Evolutionary conservation across 78 protist species (phyloP).

Genomic region (Monosiga brevicollis): DNA sequence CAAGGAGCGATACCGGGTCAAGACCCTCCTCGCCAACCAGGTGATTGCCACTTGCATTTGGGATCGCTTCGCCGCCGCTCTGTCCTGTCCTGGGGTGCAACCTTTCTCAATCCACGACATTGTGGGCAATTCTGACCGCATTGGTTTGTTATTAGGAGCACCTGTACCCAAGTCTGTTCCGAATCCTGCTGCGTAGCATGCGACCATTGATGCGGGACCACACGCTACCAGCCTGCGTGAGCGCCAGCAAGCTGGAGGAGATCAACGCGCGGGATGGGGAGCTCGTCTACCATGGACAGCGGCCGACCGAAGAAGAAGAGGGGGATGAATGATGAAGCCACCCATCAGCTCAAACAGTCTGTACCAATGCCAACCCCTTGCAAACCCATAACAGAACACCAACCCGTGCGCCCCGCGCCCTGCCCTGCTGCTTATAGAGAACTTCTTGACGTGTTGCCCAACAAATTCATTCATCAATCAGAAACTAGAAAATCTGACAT

Average conservation of each 20-base stretch:
- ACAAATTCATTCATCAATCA: too few relatives aligned
- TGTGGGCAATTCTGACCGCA: too few relatives aligned
- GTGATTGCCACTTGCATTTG: neutral
- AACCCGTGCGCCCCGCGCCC: too few relatives aligned
- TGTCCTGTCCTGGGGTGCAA: neutral
- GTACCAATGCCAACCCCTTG: neutral
- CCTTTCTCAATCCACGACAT: neutral
- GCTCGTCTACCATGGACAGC: neutral
- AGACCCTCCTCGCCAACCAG: conserved; percentile 15
- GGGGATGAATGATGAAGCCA: neutral
- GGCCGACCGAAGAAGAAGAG: neutral
- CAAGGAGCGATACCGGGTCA: conserved; percentile 61
- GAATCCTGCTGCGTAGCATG: neutral
- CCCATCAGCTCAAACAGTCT: neutral
- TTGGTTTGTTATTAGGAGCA: neutral
- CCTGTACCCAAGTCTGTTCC: neutral
- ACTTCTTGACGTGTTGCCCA: too few relatives aligned
- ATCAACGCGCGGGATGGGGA: neutral
- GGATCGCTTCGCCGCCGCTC: neutral
- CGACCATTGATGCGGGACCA: neutral
- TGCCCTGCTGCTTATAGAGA: too few relatives aligned
- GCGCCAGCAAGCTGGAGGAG: too few relatives aligned
- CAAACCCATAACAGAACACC: too few relatives aligned
- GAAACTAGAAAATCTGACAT: too few relatives aligned
- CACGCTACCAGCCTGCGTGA: too few relatives aligned